Conservation (phyloP, 2,329 filamentous ascomycete species). For the Rutstroemia sydowiana region DNA sequence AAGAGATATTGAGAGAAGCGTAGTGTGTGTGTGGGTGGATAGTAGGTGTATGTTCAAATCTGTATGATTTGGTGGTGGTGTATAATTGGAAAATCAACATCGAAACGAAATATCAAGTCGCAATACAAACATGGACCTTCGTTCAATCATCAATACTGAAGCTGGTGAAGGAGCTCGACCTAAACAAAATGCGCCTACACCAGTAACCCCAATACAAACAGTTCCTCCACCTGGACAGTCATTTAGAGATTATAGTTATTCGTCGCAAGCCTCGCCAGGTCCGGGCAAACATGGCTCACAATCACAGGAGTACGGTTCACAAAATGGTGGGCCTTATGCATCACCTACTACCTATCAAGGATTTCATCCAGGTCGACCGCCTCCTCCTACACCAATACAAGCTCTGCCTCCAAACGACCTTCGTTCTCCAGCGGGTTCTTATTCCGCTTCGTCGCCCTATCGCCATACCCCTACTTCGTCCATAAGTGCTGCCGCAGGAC, state of each 20-base stretch:
- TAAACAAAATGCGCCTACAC: conserved; percentile 25
- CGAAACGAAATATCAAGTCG: conserved; percentile 14
- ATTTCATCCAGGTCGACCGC: conserved; percentile 27
- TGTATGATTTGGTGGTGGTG: no score
- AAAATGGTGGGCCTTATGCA: conserved; percentile 23
- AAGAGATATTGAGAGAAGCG: conserved; percentile 15
- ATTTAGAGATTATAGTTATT: conserved; percentile 29
- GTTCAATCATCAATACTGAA: conserved; percentile 43
- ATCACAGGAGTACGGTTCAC: conserved; percentile 28
- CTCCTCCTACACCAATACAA: conserved; percentile 37
- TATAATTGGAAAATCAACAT: background rate
- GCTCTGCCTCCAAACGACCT: conserved; percentile 32
- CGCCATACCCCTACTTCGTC: conserved; percentile 27
- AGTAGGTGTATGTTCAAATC: conserved; percentile 1
- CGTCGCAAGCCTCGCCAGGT: conserved; percentile 23
- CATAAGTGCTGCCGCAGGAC: conserved; percentile 15
- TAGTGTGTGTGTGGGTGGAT: conserved; percentile 20
- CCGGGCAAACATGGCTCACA: conserved; percentile 25
- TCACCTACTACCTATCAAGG: conserved; percentile 29
- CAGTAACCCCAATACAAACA: conserved; percentile 28
- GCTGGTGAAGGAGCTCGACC: conserved; percentile 23
- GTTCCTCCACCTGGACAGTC: conserved; percentile 18
- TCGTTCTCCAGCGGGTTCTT: conserved; percentile 36
- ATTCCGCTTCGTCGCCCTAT: conserved; percentile 30
- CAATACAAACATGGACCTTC: conserved; percentile 41